Evolutionary conservation across 1,139 yeast genomes (phyloP), one percentile per base, ranked within the genome.

Genomic region (Hyphopichia burtonii): DNA sequence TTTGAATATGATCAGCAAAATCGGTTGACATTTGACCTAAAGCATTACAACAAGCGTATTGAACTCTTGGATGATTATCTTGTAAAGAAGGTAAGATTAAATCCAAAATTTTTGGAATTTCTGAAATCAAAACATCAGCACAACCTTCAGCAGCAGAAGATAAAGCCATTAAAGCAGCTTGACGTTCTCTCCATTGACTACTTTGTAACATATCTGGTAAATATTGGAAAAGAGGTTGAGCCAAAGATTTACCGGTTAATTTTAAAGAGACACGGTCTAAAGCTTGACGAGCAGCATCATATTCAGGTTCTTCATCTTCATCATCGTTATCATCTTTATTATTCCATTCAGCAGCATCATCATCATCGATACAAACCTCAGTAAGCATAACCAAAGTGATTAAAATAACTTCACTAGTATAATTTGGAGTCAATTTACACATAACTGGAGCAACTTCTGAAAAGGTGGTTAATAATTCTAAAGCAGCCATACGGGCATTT

Each of bases 81-180:
- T 82, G 72, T 47, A 93, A 74, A 16, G 86, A 71, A 3, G 98
- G 97, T 52, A 90, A 65, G 36, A 93, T 83, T 80, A 93, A 74
- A 53, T 88, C 95, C 51, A 93, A 70, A 37, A 93, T 80, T 55
- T 79, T 81, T 46, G 90, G 89, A 42, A 90, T 85, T 61, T 90
- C 96, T 34, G 79, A 73, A 45, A 87, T 85, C 65, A 93, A 76
- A 15, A 87, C 91, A 53, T 90, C 97, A 41, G 90, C 79, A 66
- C 98, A 93, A 38, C 99, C 99, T 69, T 93, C 99, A 32, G 98
- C 97, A 22, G 96, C 96, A 9, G 96, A 85, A 1, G 97, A 89
- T 36, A 93, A 71, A 0, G 97, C 98, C 98, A 93, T 93, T 44
- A 93, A 71, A 2, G 98, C 96, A 14, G 96, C 99, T 63, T 90